Evolutionary conservation across 2,329 filamentous ascomycete species (phyloP), one percentile per base, ranked within the genome.

Genomic region (Pezizomycotina sp.): DNA sequence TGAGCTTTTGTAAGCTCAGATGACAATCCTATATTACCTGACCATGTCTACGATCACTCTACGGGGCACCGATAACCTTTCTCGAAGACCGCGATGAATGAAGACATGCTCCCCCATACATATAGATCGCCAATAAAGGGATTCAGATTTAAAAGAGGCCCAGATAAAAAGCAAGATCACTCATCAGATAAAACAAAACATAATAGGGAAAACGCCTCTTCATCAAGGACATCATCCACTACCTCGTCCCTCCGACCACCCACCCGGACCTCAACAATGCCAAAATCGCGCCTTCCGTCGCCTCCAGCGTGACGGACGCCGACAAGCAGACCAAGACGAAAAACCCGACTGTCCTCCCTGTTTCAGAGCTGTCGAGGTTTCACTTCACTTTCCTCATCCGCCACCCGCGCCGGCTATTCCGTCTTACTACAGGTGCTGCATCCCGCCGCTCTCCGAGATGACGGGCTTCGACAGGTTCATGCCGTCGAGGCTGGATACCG

Each of bases 161-260:
- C n/a, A n/a, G n/a, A n/a, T n/a, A n/a, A n/a, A n/a, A n/a, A n/a
- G n/a, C n/a, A n/a, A n/a, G n/a, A n/a, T n/a, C n/a, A n/a, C n/a
- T n/a, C n/a, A n/a, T n/a, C n/a, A n/a, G 59, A 62, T 57, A 66
- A 58, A 54, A 48, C 53, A 38, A 51, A 53, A 49, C 45, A 36
- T 31, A 44, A 34, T 50, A 91, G 79, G 78, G 74, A 52, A 92
- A 92, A 63, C 79, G 86, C 50, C 63, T 92, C 51, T 93, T 95
- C 62, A 89, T 98, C 68, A 98, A 98, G 60, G 89, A 95, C 58
- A 98, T 95, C 62, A 76, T 79, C 37, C 77, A 93, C 60, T 95
- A 95, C 58, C 66, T 93, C 48, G 65, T 92, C 47, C 78, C 83
- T 4, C 80, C 81, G 3, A 63, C 77, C 46, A 65, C 67, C 29